Evolutionary conservation across 306 rosid species (phyloP).

Genomic region (Corylus avellana): DNA sequence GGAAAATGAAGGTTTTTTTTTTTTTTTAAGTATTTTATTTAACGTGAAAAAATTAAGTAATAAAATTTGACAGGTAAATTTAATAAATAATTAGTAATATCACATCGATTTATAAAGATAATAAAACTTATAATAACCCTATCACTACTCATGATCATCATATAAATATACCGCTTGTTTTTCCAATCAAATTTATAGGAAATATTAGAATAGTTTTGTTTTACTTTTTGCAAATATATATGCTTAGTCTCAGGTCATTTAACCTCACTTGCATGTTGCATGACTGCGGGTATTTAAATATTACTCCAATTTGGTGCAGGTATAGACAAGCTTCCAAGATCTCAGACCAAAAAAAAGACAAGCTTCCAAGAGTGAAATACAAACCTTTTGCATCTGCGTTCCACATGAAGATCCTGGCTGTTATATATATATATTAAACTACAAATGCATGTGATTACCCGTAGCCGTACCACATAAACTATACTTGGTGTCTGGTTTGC

Average conservation of each 20-base stretch:
- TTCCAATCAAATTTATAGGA: background rate
- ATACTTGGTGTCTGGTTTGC: no score
- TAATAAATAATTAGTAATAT: no score
- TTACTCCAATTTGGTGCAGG: slow-evolving; percentile 13
- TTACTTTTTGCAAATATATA: no score
- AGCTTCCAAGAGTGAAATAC: background rate
- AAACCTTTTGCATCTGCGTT: background rate
- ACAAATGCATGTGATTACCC: slow-evolving; percentile 12
- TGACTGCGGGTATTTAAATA: background rate
- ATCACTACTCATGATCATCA: no score
- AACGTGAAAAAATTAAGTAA: no score
- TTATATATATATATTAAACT: background rate
- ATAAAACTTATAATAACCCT: no score
- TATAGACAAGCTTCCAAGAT: slow-evolving; percentile 3
- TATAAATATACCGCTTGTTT: no score
- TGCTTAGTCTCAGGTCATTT: background rate
- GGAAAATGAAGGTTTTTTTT: no score
- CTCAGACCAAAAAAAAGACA: no score
- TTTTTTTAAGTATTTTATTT: no score
- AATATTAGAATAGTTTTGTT: background rate
- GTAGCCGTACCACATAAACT: background rate
- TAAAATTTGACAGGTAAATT: no score
- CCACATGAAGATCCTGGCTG: slow-evolving; percentile 17
- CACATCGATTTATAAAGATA: no score
- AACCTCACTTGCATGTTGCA: background rate